phyloP scores from a whole-genome alignment of 1,284 basidiomycete genomes.

The Paramarasmius palmivorus region DNA sequence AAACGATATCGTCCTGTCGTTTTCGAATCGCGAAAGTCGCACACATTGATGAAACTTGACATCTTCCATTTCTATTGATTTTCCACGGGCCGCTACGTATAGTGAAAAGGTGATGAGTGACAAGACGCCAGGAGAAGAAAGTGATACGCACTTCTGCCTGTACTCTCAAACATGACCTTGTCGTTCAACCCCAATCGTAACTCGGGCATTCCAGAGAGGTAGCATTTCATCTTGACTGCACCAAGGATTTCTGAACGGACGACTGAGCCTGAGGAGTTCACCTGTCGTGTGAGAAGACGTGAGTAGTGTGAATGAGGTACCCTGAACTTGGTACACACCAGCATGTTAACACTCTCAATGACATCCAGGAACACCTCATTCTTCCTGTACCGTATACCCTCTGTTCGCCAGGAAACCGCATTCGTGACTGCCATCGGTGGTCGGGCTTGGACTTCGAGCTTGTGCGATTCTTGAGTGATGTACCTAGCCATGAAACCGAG shows the following conservation, averaged over 20 bases:
- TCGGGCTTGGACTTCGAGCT: slow-evolving; percentile 94
- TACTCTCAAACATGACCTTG: slow-evolving; percentile 99
- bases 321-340: slow-evolving; percentile 54
- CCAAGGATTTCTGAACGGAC: slow-evolving; percentile 97
- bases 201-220: slow-evolving; percentile 98
- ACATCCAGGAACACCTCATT: slow-evolving; percentile 99
- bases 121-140: background rate
- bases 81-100: slow-evolving; percentile 83
- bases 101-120: slow-evolving; percentile 2
- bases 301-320: slow-evolving; percentile 9
- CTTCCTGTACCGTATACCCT: slow-evolving; percentile 97
- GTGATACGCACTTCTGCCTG: slow-evolving; percentile 78
- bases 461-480: slow-evolving; percentile 99
- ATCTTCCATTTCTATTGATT: slow-evolving; percentile 99
- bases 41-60: slow-evolving; percentile 99
- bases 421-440: slow-evolving; percentile 99
- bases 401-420: slow-evolving; percentile 97
- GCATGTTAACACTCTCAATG: slow-evolving; percentile 94
- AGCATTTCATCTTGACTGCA: slow-evolving; percentile 99
- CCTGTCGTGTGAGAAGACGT: slow-evolving; percentile 44
- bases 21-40: slow-evolving; percentile 98
- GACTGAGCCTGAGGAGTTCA: slow-evolving; percentile 96
- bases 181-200: slow-evolving; percentile 95
- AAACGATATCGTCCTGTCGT: slow-evolving; percentile 98
- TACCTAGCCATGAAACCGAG: slow-evolving; percentile 57